These are phyloP conservation scores for Papiliotrema laurentii DNA, from an alignment of 1,284 basidiomycete species.

Conservation along the genomic window DNA sequence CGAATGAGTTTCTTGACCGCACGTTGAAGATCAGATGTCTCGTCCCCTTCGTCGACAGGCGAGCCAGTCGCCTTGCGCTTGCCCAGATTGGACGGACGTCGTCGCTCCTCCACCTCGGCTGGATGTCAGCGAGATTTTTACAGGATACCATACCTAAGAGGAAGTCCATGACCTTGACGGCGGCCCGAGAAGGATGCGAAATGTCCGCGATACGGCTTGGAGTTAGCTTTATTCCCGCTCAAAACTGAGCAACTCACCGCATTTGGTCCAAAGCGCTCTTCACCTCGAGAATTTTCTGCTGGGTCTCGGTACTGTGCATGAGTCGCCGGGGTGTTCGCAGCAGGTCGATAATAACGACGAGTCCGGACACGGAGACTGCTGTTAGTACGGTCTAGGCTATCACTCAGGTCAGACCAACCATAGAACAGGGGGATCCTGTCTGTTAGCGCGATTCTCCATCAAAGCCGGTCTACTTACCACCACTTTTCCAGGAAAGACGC, in stretches of 20 bases:
- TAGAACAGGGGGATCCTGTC: conserved; percentile 37
- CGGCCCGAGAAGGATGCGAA: conserved; percentile 45
- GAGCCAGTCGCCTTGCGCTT: conserved; percentile 37
- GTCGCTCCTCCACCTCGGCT: conserved; percentile 46
- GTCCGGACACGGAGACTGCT: conserved; percentile 42
- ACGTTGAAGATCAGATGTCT: conserved; percentile 42
- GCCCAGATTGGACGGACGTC: conserved; percentile 31
- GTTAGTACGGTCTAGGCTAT: neutral
- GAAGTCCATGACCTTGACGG: conserved; percentile 49
- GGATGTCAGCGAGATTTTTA: neutral
- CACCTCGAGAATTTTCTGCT: conserved; percentile 45
- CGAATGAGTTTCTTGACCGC: conserved; percentile 48
- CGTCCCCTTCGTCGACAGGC: conserved; percentile 25
- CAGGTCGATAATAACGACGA: conserved; percentile 49
- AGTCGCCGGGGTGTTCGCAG: conserved; percentile 37
- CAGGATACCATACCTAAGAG: conserved; percentile 32
- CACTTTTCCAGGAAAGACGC: conserved; percentile 49
- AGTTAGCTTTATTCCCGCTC: neutral
- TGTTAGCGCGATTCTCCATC: neutral
- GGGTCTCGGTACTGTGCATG: conserved; percentile 38
- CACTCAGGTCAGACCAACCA: conserved; percentile 11
- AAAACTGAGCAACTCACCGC: conserved; percentile 22
- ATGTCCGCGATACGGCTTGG: conserved; percentile 37
- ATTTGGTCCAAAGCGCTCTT: conserved; percentile 41
- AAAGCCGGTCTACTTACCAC: conserved; percentile 33